Evolutionary conservation across 2,329 filamentous ascomycete genomes (phyloP).

Genomic region (Paracorniculantispora psalliotae): DNA sequence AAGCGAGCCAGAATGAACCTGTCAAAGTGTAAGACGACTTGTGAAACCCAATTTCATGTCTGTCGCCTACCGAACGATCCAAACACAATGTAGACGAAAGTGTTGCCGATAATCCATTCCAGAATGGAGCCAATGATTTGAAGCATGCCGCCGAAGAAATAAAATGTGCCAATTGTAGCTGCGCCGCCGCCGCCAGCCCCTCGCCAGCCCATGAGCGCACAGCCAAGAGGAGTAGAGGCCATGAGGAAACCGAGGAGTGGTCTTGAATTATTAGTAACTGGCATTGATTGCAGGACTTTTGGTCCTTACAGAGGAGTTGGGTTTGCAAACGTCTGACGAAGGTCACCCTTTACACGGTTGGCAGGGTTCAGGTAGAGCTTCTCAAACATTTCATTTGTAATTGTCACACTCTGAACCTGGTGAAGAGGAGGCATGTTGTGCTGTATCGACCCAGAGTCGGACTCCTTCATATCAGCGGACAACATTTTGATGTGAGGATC

Average conservation of each 20-base stretch:
- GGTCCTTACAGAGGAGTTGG: conserved; percentile 1
- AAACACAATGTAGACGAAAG: conserved; percentile 51
- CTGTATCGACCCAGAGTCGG: background rate
- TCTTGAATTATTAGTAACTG: too few species aligned
- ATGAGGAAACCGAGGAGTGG: conserved; percentile 3
- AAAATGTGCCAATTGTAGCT: conserved; percentile 36
- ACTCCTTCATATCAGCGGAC: background rate
- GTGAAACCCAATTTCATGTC: background rate
- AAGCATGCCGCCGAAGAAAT: conserved; percentile 44
- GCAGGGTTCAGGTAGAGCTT: background rate
- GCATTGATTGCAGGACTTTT: background rate
- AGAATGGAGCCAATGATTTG: conserved; percentile 42
- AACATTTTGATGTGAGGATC: background rate
- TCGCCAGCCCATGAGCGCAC: conserved; percentile 44
- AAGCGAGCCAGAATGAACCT: conserved; percentile 10
- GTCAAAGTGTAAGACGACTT: background rate
- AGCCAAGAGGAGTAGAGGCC: conserved; percentile 14
- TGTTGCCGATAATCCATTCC: conserved; percentile 49
- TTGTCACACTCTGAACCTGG: background rate
- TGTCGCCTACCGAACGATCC: conserved; percentile 2
- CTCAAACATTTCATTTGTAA: background rate
- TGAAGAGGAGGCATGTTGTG: background rate
- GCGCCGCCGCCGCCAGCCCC: conserved; percentile 39
- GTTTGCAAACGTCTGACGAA: background rate
- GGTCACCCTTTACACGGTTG: background rate